These are phyloP conservation scores for Perilla frutescens DNA, from an alignment of 257 asterid genomes.

Conservation along the genomic window DNA sequence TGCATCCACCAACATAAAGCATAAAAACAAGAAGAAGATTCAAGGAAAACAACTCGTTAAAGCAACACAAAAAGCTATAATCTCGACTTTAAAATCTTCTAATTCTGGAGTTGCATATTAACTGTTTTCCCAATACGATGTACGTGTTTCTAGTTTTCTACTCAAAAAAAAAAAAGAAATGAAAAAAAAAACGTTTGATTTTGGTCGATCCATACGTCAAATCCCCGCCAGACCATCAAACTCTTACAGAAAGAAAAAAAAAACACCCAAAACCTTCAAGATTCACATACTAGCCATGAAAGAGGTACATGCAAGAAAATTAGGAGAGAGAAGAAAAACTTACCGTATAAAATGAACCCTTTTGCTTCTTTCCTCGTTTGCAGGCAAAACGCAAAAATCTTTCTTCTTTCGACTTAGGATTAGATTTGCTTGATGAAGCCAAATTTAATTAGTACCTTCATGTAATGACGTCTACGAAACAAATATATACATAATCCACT, in stretches of 20 bases:
- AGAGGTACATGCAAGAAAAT: constrained; percentile 3
- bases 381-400: background rate
- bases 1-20: constrained; percentile 35
- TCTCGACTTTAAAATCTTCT: constrained; percentile 10
- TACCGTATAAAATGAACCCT: background rate
- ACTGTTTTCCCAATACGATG: background rate
- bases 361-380: background rate
- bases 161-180: too few relatives aligned
- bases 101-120: background rate
- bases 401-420: constrained; percentile 5
- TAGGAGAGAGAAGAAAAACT: constrained; percentile 14
- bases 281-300: background rate
- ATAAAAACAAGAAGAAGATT: constrained; percentile 2
- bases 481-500: too few relatives aligned
- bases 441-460: background rate
- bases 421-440: background rate
- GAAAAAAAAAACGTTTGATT: constrained; percentile 1
- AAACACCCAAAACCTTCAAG: background rate
- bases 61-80: constrained; percentile 13
- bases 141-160: too few relatives aligned
- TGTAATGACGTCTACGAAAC: background rate
- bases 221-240: too few relatives aligned
- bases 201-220: background rate
- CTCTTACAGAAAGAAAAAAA: background rate
- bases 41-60: constrained; percentile 21